Evolutionary conservation across 1,284 basidiomycete genomes (phyloP).

Genomic region (Amylostereum areolatum): DNA sequence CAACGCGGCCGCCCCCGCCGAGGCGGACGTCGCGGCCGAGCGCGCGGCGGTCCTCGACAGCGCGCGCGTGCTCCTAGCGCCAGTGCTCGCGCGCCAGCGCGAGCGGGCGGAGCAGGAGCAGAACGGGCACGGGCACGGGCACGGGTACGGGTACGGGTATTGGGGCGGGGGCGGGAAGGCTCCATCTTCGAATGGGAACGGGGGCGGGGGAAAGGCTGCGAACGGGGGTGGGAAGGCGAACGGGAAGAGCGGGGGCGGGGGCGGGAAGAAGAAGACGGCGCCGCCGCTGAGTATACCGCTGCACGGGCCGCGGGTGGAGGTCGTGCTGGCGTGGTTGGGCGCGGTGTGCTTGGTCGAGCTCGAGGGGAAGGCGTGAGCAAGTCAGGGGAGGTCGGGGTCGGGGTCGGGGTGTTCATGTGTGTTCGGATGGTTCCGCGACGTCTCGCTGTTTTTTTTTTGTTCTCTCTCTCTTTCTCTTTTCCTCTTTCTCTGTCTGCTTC

Average conservation of each 20-base stretch:
- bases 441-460: too few species aligned
- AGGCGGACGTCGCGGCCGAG: background rate
- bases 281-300: slow-evolving; percentile 72
- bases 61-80: slow-evolving; percentile 61
- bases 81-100: slow-evolving; percentile 53
- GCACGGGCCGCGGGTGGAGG: slow-evolving; percentile 77
- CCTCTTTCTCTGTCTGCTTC: too few species aligned
- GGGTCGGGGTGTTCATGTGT: too few species aligned
- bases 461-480: too few species aligned
- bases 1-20: background rate
- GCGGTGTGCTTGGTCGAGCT: slow-evolving; percentile 70
- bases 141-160: too few species aligned
- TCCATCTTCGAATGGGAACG: too few species aligned
- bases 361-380: slow-evolving; percentile 37
- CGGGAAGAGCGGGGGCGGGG: slow-evolving; percentile 31
- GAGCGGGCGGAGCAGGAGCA: slow-evolving; percentile 40
- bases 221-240: too few species aligned
- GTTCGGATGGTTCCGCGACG: too few species aligned
- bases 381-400: too few species aligned
- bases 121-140: too few species aligned
- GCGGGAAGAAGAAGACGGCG: slow-evolving; percentile 45
- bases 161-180: too few species aligned
- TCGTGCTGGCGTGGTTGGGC: slow-evolving; percentile 75
- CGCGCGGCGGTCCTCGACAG: slow-evolving; percentile 49
- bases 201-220: too few species aligned